These are phyloP conservation scores for Apiotrichum mycotoxinovorans DNA, from an alignment of 1,284 basidiomycete species.

Conservation along the genomic window DNA sequence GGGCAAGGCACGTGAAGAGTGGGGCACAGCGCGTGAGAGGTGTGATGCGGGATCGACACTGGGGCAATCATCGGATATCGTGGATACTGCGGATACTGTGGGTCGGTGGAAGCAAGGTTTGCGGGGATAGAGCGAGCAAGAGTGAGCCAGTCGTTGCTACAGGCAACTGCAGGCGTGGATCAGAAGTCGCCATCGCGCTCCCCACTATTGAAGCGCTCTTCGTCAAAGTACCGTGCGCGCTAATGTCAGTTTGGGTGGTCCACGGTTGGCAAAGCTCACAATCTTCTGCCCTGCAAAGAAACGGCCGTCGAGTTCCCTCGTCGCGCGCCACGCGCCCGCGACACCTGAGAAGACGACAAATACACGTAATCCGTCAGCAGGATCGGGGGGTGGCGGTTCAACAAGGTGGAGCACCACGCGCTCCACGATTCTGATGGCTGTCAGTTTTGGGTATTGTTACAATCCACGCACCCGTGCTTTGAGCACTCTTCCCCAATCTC, in stretches of 20 bases:
- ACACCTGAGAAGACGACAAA: constrained; percentile 83
- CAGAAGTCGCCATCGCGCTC: constrained; percentile 40
- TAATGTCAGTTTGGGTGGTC: constrained; percentile 16
- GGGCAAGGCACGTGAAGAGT: no score
- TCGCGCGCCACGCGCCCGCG: constrained; percentile 89
- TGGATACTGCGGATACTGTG: background rate
- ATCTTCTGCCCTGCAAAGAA: constrained; percentile 84
- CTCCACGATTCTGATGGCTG: constrained; percentile 67
- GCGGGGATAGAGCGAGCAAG: no score
- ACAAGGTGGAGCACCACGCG: constrained; percentile 78
- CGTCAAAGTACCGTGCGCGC: constrained; percentile 75
- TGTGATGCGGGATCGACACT: no score
- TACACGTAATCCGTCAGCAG: constrained; percentile 70
- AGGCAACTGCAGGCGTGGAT: no score
- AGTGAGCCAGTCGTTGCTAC: no score
- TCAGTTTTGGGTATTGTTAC: constrained; percentile 12
- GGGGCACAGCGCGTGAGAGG: no score
- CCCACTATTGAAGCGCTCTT: constrained; percentile 54
- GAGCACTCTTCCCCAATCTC: constrained; percentile 68
- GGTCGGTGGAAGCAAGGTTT: no score
- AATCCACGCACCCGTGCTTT: constrained; percentile 59
- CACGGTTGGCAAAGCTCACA: constrained; percentile 31
- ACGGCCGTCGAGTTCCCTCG: constrained; percentile 81
- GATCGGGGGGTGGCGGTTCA: constrained; percentile 59
- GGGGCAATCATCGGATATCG: no score